Conservation (phyloP, 1,284 basidiomycete species). For the Bothia castanella region DNA sequence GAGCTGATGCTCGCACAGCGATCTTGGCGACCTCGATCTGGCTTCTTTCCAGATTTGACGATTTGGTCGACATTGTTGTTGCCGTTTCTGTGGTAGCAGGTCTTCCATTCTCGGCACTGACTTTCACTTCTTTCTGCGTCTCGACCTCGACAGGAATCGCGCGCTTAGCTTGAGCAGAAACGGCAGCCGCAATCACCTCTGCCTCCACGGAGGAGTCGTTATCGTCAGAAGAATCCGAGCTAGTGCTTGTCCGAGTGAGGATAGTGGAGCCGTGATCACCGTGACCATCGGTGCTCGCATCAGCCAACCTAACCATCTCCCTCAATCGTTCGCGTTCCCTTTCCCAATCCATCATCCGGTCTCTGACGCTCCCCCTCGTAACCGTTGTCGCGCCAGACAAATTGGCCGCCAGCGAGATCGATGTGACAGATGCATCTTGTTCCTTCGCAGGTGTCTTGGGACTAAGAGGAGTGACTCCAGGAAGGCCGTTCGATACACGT, state of each 20-base stretch:
- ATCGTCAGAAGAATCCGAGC: constrained; percentile 19
- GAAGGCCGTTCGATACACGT: not conserved
- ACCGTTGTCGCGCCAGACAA: constrained; percentile 20
- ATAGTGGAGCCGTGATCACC: constrained; percentile 23
- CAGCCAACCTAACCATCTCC: constrained; percentile 29
- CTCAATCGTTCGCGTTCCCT: constrained; percentile 33
- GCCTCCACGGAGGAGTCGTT: constrained; percentile 31
- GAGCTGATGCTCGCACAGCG: constrained; percentile 27
- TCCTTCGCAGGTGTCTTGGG: constrained; percentile 11
- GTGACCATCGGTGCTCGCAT: constrained; percentile 22
- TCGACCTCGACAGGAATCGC: constrained; percentile 4
- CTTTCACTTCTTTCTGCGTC: constrained; percentile 17
- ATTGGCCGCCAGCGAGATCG: constrained; percentile 19
- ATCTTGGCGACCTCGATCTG: constrained; percentile 31
- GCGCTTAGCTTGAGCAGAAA: constrained; percentile 22
- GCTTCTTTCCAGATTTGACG: constrained; percentile 26
- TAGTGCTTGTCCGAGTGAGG: constrained; percentile 25
- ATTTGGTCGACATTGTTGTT: constrained; percentile 19
- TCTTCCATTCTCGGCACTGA: constrained; percentile 3
- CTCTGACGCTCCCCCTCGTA: constrained; percentile 36
- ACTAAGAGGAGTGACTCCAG: constrained; percentile 2
- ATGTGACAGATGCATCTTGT: constrained; percentile 4
- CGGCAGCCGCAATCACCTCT: constrained; percentile 30
- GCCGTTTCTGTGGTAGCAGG: constrained; percentile 14
- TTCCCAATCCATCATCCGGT: constrained; percentile 38